phyloP scores from a whole-genome alignment of 2,329 filamentous ascomycete genomes.

The Rutstroemia sp. region DNA sequence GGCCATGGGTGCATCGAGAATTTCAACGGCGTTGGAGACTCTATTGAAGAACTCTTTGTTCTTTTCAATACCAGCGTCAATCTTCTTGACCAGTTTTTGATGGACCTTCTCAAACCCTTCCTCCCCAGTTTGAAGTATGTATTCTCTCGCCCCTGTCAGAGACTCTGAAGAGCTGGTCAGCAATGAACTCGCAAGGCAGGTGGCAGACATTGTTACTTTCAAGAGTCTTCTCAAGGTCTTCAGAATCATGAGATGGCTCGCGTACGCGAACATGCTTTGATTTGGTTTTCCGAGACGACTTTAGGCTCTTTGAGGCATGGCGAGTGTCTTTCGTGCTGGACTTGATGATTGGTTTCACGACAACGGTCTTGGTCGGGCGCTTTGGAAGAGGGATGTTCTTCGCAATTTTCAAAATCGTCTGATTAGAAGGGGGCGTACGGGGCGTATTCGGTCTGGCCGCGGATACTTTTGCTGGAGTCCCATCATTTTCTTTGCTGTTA shows the following conservation, averaged over 20 bases:
- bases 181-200: not conserved
- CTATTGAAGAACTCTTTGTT: conserved; percentile 16
- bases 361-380: not conserved
- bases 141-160: conserved; percentile 14
- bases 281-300: not conserved
- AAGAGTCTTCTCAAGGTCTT: not conserved
- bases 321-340: not conserved
- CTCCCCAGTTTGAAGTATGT: conserved; percentile 9
- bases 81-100: conserved; percentile 7
- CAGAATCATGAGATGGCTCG: not conserved
- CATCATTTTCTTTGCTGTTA: not conserved
- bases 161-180: conserved; percentile 15
- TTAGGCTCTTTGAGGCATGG: not conserved
- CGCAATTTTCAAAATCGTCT: not conserved
- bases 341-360: conserved; percentile 1
- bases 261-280: not conserved
- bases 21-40: not conserved
- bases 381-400: not conserved
- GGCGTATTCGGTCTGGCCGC: not conserved
- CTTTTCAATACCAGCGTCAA: not conserved
- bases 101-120: conserved; percentile 16
- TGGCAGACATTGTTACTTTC: not conserved
- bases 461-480: not conserved
- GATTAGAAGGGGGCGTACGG: not conserved
- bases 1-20: conserved; percentile 15